Evolutionary conservation across 2,329 filamentous ascomycete species (phyloP).

Genomic region (Paecilomyces variotii): DNA sequence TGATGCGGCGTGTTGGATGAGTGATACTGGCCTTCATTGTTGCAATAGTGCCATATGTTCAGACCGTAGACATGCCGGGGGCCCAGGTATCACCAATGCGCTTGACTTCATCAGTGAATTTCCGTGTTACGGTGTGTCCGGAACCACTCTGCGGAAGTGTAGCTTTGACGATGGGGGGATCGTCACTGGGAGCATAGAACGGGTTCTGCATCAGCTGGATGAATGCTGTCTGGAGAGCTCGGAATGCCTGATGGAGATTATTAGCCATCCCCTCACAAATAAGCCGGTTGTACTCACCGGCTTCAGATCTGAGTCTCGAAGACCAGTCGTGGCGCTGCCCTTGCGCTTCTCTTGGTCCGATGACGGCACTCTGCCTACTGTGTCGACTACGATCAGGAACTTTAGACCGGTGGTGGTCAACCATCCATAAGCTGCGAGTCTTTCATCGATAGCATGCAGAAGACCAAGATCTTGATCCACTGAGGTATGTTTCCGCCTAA

Average conservation of each 20-base stretch:
- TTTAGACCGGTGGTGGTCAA: conserved; percentile 93
- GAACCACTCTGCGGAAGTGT: conserved; percentile 37
- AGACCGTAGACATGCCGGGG: conserved; percentile 60
- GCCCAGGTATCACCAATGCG: conserved; percentile 79
- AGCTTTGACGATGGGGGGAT: conserved; percentile 51
- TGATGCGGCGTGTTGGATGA: neutral
- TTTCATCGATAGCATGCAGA: conserved; percentile 87
- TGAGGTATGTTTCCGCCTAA: conserved; percentile 65
- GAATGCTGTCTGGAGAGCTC: conserved; percentile 87
- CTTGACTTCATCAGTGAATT: conserved; percentile 74
- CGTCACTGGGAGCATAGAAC: conserved; percentile 85
- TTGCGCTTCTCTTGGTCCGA: conserved; percentile 23
- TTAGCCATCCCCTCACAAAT: neutral
- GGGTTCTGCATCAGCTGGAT: conserved; percentile 84
- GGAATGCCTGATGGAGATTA: conserved; percentile 62
- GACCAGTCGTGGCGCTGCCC: conserved; percentile 47
- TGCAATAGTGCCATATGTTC: conserved; percentile 14
- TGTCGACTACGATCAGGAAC: conserved; percentile 83
- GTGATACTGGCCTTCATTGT: neutral
- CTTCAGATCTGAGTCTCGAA: conserved; percentile 81
- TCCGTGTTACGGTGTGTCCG: conserved; percentile 69
- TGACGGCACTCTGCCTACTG: conserved; percentile 59
- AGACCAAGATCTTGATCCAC: conserved; percentile 81
- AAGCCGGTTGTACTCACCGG: conserved; percentile 47
- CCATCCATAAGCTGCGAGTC: conserved; percentile 89